Evolutionary conservation across 441 rosid genomes (phyloP).

Genomic region (Heliophila coronopifolia): DNA sequence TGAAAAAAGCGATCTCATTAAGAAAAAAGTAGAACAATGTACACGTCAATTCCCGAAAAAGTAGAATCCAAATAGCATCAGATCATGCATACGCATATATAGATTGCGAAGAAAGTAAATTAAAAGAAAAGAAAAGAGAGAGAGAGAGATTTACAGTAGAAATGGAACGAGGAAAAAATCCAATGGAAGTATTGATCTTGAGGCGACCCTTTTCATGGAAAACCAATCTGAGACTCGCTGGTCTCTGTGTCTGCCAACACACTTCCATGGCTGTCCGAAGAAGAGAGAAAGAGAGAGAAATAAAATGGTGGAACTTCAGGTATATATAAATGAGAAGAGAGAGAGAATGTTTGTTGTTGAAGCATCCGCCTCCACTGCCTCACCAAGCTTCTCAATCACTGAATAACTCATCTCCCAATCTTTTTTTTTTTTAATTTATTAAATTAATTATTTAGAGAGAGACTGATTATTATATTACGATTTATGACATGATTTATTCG

Average conservation of each 20-base stretch:
- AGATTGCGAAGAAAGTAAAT: not conserved
- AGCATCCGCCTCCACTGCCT: constrained; percentile 25
- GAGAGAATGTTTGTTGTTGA: constrained; percentile 20
- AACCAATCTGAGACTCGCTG: constrained; percentile 36
- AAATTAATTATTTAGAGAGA: too few species aligned
- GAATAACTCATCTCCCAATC: constrained; percentile 15
- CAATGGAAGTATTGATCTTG: constrained; percentile 43
- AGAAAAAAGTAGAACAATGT: not conserved
- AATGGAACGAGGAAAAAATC: constrained; percentile 36
- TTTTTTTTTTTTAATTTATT: not conserved
- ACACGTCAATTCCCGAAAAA: constrained; percentile 14
- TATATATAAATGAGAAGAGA: constrained; percentile 9
- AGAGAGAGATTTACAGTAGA: constrained; percentile 28
- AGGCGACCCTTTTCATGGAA: constrained; percentile 34
- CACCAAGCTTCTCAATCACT: constrained; percentile 19
- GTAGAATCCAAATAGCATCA: not conserved
- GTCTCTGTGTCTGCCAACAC: constrained; percentile 49
- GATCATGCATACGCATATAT: not conserved
- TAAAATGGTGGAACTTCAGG: constrained; percentile 14
- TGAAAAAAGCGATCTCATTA: not conserved
- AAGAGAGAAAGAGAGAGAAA: not conserved
- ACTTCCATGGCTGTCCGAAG: constrained; percentile 47
- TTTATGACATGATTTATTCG: too few species aligned
- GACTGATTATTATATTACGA: too few species aligned
- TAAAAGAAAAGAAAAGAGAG: not conserved